Conservation (phyloP, 1,284 basidiomycete species). For the Lentinus polychrous region DNA sequence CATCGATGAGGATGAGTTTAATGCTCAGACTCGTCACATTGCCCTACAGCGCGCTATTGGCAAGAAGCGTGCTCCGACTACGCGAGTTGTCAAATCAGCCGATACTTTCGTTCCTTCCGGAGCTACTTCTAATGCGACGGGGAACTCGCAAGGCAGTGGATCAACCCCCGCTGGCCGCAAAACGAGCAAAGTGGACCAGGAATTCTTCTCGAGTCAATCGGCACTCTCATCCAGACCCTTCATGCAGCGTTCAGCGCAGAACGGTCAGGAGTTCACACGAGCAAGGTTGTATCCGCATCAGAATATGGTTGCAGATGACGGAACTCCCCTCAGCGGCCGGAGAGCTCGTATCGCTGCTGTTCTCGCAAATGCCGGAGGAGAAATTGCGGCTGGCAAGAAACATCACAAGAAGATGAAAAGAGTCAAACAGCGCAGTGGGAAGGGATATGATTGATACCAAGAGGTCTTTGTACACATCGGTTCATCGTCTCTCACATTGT, state of each 20-base stretch:
- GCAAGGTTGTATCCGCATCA: conserved; percentile 74
- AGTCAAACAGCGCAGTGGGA: conserved; percentile 84
- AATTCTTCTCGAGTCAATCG: conserved; percentile 70
- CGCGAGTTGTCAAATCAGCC: conserved; percentile 76
- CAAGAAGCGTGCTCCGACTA: conserved; percentile 82
- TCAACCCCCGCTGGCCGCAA: conserved; percentile 37
- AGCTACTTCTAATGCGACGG: conserved; percentile 16
- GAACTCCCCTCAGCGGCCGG: conserved; percentile 47
- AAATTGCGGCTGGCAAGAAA: conserved; percentile 61
- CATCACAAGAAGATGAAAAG: conserved; percentile 84
- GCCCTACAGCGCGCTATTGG: conserved; percentile 53
- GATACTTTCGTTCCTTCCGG: conserved; percentile 67
- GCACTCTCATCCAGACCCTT: conserved; percentile 54
- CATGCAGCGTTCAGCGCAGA: conserved; percentile 52
- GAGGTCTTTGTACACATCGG: too few relatives aligned
- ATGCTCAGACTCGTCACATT: conserved; percentile 62
- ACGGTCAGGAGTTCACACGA: conserved; percentile 59
- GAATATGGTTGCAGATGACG: conserved; percentile 71
- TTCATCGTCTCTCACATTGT: too few relatives aligned
- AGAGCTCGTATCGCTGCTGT: conserved; percentile 41
- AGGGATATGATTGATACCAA: conserved; percentile 69
- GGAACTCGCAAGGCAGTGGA: conserved; percentile 19
- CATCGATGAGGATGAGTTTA: conserved; percentile 69
- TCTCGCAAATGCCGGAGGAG: conserved; percentile 37
- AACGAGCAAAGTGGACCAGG: conserved; percentile 69